phyloP scores from a whole-genome alignment of 257 asterid species.

The Solanum bulbocastanum region DNA sequence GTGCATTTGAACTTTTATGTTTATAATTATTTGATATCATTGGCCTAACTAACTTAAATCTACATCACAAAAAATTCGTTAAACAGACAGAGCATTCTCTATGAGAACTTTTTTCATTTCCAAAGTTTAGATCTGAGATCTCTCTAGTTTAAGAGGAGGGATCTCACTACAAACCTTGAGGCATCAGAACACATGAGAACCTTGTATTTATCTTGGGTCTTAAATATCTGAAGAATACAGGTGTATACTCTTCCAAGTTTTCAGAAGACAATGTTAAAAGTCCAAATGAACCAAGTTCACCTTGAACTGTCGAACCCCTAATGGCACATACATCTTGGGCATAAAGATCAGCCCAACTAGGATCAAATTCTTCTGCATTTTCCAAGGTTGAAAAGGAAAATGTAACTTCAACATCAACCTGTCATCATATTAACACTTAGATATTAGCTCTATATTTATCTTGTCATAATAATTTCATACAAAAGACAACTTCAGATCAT shows the following conservation, averaged over 20 bases:
- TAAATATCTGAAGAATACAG: background rate
- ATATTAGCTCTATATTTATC: background rate
- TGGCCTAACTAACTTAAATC: background rate
- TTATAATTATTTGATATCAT: background rate
- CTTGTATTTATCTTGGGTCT: background rate
- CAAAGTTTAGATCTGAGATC: background rate
- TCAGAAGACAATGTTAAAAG: background rate
- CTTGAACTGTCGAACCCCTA: background rate
- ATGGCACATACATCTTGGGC: background rate
- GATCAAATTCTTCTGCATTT: background rate
- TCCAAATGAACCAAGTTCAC: background rate
- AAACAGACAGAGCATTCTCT: background rate
- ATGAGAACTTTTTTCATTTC: background rate
- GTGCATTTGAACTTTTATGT: background rate
- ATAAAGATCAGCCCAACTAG: background rate
- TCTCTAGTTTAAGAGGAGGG: background rate
- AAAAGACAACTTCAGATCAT: fast-evolving
- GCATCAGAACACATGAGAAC: background rate
- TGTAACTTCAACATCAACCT: background rate
- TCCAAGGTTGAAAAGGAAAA: background rate
- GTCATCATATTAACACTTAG: background rate
- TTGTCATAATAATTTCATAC: background rate
- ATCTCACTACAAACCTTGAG: background rate
- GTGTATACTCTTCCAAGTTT: background rate
- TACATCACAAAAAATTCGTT: background rate